phyloP scores from a whole-genome alignment of 495 filamentous ascomycete species.

The Penicillium silybi region DNA sequence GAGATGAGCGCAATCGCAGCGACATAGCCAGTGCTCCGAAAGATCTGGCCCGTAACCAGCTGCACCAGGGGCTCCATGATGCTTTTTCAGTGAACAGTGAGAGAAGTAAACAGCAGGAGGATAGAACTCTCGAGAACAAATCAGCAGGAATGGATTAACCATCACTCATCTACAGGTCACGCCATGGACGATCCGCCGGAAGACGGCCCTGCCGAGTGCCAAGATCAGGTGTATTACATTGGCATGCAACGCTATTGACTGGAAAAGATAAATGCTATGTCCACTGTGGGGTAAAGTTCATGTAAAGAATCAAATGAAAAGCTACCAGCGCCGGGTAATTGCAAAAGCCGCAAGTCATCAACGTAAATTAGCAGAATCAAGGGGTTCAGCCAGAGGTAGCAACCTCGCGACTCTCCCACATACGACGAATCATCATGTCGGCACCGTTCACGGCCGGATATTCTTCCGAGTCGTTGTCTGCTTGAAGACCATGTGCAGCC shows the following conservation, averaged over 20 bases:
- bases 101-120: background rate
- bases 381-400: conserved; percentile 29
- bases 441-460: conserved; percentile 22
- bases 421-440: conserved; percentile 45
- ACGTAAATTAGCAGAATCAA: conserved; percentile 3
- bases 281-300: background rate
- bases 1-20: conserved; percentile 33
- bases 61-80: conserved; percentile 21
- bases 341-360: conserved; percentile 9
- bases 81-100: background rate
- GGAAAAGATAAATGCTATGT: background rate
- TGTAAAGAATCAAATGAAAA: background rate
- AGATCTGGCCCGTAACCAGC: conserved; percentile 21
- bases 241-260: background rate
- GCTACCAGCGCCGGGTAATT: conserved; percentile 10
- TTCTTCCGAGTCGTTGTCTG: conserved; percentile 26
- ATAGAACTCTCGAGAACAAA: conserved; percentile 15
- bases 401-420: conserved; percentile 47
- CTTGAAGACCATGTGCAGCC: conserved; percentile 14
- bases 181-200: conserved; percentile 17
- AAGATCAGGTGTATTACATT: background rate
- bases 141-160: conserved; percentile 22
- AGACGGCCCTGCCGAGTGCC: conserved; percentile 8
- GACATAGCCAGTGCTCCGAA: conserved; percentile 22
- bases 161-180: conserved; percentile 9